A percentile compares a stretch with the other conserved stretches of the same genome.
Evolutionary conservation across 2,329 filamentous ascomycete species (phyloP).

Genomic region (Colletotrichum horii): DNA sequence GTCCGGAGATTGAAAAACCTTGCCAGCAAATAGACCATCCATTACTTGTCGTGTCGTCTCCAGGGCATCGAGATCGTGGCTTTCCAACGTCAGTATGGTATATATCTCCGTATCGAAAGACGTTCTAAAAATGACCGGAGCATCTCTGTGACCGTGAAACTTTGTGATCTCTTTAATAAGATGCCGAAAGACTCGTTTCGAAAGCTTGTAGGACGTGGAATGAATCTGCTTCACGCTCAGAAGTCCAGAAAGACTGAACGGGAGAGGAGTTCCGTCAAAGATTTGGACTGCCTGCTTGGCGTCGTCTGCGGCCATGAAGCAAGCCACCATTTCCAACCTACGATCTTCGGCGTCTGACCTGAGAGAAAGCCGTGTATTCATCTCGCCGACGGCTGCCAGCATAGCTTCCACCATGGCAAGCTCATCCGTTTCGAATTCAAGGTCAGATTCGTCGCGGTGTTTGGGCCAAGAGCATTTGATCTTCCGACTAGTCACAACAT

Average conservation of each 20-base stretch:
- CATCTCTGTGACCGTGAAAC: slow-evolving; percentile 34
- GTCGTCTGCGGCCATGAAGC: slow-evolving; percentile 41
- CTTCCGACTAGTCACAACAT: not conserved
- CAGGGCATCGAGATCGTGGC: slow-evolving; percentile 32
- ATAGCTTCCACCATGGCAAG: slow-evolving; percentile 30
- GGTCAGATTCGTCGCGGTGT: slow-evolving; percentile 14
- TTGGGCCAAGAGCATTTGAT: slow-evolving; percentile 27
- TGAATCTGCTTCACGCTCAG: slow-evolving; percentile 41
- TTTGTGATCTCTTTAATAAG: slow-evolving; percentile 31
- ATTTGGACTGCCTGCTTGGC: slow-evolving; percentile 36
- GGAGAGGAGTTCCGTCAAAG: slow-evolving; percentile 34
- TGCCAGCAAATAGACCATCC: slow-evolving; percentile 36
- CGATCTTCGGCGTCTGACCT: slow-evolving; percentile 32
- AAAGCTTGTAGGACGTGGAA: slow-evolving; percentile 43
- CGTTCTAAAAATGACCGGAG: slow-evolving; percentile 26
- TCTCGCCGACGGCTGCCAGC: slow-evolving; percentile 32
- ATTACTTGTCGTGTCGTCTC: slow-evolving; percentile 35
- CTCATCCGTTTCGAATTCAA: slow-evolving; percentile 19
- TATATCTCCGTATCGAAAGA: slow-evolving; percentile 32
- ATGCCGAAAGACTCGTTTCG: slow-evolving; percentile 34
- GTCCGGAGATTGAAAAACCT: slow-evolving; percentile 27
- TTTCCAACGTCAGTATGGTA: slow-evolving; percentile 42
- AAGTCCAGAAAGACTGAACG: slow-evolving; percentile 33
- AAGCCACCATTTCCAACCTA: slow-evolving; percentile 35
- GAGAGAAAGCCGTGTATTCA: slow-evolving; percentile 37